A percentile compares a stretch with the other conserved stretches of the same genome.
phyloP scores from a whole-genome alignment of 2,329 filamentous ascomycete genomes.

The Passalora sequoiae region DNA sequence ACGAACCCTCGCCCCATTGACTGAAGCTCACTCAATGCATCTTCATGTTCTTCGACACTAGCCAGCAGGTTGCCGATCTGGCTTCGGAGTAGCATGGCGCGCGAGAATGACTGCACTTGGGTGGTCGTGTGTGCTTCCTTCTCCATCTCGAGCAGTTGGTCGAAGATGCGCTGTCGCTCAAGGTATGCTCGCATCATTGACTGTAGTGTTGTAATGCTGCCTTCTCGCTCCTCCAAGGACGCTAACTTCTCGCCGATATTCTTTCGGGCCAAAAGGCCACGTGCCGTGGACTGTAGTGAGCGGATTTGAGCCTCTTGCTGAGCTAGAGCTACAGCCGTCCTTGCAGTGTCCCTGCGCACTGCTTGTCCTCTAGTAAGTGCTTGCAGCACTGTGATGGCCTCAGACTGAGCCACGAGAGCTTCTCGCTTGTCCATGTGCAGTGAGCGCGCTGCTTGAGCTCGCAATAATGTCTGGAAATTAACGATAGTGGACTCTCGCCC shows the following conservation, averaged over 20 bases:
- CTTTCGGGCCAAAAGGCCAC: conserved; percentile 45
- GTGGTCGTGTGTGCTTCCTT: conserved; percentile 63
- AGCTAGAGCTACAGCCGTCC: conserved; percentile 37
- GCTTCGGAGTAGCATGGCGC: conserved; percentile 73
- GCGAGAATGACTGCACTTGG: conserved; percentile 67
- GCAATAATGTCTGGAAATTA: conserved; percentile 60
- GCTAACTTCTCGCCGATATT: conserved; percentile 42
- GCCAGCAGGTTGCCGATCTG: conserved; percentile 68
- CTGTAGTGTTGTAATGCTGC: conserved; percentile 60
- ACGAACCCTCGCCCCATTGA: conserved; percentile 66
- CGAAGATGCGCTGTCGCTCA: conserved; percentile 55
- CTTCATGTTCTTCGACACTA: conserved; percentile 77
- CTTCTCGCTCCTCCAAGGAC: conserved; percentile 54
- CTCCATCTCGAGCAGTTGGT: conserved; percentile 64
- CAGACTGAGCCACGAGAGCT: conserved; percentile 22
- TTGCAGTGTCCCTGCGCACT: conserved; percentile 17
- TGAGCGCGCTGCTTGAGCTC: conserved; percentile 55
- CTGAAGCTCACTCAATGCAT: conserved; percentile 69
- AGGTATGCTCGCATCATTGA: conserved; percentile 61
- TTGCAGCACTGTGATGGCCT: conserved; percentile 34
- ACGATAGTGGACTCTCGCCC: conserved; percentile 39
- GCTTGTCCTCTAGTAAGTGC: conserved; percentile 36
- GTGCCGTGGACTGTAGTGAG: conserved; percentile 49
- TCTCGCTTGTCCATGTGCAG: conserved; percentile 10
- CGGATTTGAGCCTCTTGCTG: conserved; percentile 42